Base-by-base conservation (phyloP, 2,329 filamentous ascomycete genomes). In the Cladosporium sp. region DNA sequence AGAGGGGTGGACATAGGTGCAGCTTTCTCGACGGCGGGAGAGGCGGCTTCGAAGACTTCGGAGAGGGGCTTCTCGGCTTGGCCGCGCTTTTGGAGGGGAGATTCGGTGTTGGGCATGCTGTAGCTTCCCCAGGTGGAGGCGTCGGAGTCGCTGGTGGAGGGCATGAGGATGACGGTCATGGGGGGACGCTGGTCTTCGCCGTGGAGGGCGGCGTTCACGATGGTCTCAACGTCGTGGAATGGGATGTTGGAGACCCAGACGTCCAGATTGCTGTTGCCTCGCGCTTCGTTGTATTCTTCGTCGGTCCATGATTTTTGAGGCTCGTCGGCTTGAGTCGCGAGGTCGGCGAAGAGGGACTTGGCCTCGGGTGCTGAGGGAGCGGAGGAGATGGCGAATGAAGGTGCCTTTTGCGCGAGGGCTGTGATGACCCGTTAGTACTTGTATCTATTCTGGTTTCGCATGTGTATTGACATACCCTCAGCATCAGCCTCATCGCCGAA, bases 41-140 rank as follows among this genome's bases (percentile, higher is more conserved):
- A 48, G 9, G 45, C 45, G 4, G 45, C n/a, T 15, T 48, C 45
- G 45, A 48, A 48, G 18, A 37, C n/a, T 37, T 48, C 45, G 18
- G 43, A 57, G 45, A 15, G 55, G 29, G 50, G 54, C 40, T 56
- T 58, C 53, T 64, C 60, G 59, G 45, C 47, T 9, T 43, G 55
- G 52, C n/a, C n/a, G 49, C 60, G 57, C 51, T 64, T 65, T 8
- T 52, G 51, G 29, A 62, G 57, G 17, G 56, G 47, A 11, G 58
- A 54, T 41, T 60, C 53, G 7, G 47, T 39, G 50, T 50, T 45
- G 8, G 60, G 58, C 56, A 64, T 62, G 30, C 53, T 50, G 54
- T 68, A 68, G 9, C 60, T 65, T 17, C 64, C 66, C 61, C 64
- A 67, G 18, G 53, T 56, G 4, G 45, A 44, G 27, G 45, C 24